A percentile compares a stretch with the other conserved stretches of the same genome.
Evolutionary conservation across 2,329 filamentous ascomycete species (phyloP).

Genomic region (Aureobasidium lini): DNA sequence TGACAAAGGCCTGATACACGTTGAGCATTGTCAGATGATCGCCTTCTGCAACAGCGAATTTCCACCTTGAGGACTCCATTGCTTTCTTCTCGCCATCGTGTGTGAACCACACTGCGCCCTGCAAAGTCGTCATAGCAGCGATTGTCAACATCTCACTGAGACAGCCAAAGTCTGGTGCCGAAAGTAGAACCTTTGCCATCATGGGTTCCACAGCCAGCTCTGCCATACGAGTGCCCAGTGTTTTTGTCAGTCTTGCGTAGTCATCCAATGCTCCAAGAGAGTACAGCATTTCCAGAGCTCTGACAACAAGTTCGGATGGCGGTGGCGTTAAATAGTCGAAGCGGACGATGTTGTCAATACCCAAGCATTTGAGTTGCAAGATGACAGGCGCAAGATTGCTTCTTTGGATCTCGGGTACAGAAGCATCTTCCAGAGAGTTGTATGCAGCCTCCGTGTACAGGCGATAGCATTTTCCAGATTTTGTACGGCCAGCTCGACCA

Average conservation of each 20-base stretch:
- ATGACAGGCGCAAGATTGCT: slow-evolving; percentile 84
- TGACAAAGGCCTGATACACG: slow-evolving; percentile 83
- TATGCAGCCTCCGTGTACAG: slow-evolving; percentile 77
- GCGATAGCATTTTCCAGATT: slow-evolving; percentile 86
- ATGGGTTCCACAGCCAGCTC: slow-evolving; percentile 90
- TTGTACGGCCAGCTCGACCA: slow-evolving; percentile 81
- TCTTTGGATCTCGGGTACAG: slow-evolving; percentile 83
- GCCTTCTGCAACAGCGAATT: slow-evolving; percentile 86
- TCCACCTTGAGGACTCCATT: slow-evolving; percentile 65
- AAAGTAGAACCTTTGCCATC: slow-evolving; percentile 83
- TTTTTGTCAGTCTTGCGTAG: slow-evolving; percentile 82
- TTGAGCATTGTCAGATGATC: slow-evolving; percentile 91
- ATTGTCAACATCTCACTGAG: slow-evolving; percentile 83
- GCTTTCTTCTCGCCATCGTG: slow-evolving; percentile 69
- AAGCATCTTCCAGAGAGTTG: slow-evolving; percentile 58
- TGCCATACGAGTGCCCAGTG: slow-evolving; percentile 84
- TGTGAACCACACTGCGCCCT: slow-evolving; percentile 74
- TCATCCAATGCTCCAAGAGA: slow-evolving; percentile 80
- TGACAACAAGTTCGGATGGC: slow-evolving; percentile 74
- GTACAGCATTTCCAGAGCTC: slow-evolving; percentile 80
- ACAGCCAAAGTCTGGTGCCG: slow-evolving; percentile 67
- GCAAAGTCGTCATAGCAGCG: slow-evolving; percentile 85
- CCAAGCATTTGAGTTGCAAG: slow-evolving; percentile 86
- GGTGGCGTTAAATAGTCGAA: slow-evolving; percentile 87
- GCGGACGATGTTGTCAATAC: slow-evolving; percentile 86